Conservation (phyloP, 2,329 filamentous ascomycete genomes). For the Teratosphaeriaceae sp. region DNA sequence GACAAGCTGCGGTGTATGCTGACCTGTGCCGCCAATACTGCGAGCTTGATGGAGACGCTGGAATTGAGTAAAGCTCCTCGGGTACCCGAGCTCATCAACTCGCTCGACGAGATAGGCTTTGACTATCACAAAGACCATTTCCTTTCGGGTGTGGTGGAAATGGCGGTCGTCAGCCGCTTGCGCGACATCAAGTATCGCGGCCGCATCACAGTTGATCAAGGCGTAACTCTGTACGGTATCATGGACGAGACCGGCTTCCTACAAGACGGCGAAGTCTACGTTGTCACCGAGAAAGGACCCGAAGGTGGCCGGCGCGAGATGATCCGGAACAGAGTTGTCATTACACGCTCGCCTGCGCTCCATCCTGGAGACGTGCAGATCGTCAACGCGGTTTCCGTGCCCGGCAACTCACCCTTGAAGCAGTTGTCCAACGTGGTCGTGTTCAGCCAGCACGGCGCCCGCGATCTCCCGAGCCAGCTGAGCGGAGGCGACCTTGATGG, state of each 20-base stretch:
- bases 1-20: conserved; percentile 54
- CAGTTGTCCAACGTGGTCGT: conserved; percentile 66
- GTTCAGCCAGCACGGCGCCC: conserved; percentile 63
- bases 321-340: conserved; percentile 44
- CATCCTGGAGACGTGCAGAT: conserved; percentile 75
- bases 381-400: conserved; percentile 53
- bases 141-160: conserved; percentile 62
- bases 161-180: conserved; percentile 62
- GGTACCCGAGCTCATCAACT: conserved; percentile 55
- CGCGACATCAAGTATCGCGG: conserved; percentile 72
- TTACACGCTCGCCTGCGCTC: conserved; percentile 74
- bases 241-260: conserved; percentile 74
- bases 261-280: conserved; percentile 60
- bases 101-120: conserved; percentile 51
- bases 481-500: conserved; percentile 81
- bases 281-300: conserved; percentile 45
- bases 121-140: conserved; percentile 64
- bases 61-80: conserved; percentile 55
- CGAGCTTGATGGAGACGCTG: conserved; percentile 58
- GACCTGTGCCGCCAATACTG: conserved; percentile 53
- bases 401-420: conserved; percentile 53
- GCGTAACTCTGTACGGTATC: conserved; percentile 72
- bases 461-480: conserved; percentile 72
- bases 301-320: conserved; percentile 26
- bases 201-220: conserved; percentile 63